These are phyloP conservation scores for Ophiostoma novo-ulmi DNA, from an alignment of 2,329 filamentous ascomycete species.

Conservation along the genomic window DNA sequence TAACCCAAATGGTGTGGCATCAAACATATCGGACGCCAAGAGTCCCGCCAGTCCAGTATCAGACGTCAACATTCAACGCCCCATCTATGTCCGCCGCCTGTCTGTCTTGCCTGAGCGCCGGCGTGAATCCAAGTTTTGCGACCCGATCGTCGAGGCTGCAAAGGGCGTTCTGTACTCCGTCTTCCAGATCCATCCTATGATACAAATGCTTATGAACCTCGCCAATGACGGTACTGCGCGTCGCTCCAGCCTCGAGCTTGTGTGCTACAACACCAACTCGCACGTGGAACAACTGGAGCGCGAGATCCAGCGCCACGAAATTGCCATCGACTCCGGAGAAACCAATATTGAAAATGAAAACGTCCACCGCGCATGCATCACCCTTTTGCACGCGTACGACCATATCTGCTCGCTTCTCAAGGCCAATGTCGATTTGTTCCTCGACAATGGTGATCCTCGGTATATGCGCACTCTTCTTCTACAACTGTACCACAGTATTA, in stretches of 20 bases:
- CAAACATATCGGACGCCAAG: conserved; percentile 32
- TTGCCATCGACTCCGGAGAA: conserved; percentile 42
- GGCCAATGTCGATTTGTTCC: conserved; percentile 58
- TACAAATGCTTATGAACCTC: conserved; percentile 59
- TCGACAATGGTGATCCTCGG: conserved; percentile 60
- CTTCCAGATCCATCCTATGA: conserved; percentile 63
- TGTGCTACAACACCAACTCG: conserved; percentile 63
- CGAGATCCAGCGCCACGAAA: conserved; percentile 59
- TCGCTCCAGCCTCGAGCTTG: conserved; percentile 59
- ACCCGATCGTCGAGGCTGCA: conserved; percentile 59
- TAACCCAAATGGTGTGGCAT: conserved; percentile 33
- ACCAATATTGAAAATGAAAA: conserved; percentile 54
- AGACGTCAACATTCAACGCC: conserved; percentile 50
- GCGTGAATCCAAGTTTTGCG: conserved; percentile 55
- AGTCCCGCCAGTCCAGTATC: conserved; percentile 55
- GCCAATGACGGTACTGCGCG: conserved; percentile 57
- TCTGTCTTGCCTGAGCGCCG: conserved; percentile 60
- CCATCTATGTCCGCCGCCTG: conserved; percentile 58
- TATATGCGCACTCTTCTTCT: conserved; percentile 62
- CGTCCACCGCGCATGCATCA: conserved; percentile 58
- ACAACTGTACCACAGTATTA: conserved; percentile 62
- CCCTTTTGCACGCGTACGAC: conserved; percentile 59
- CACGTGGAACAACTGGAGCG: conserved; percentile 62
- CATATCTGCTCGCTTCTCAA: conserved; percentile 59
- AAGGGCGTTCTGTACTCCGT: conserved; percentile 63